phyloP scores from a whole-genome alignment of 345 rosid species.

The Murraya paniculata region DNA sequence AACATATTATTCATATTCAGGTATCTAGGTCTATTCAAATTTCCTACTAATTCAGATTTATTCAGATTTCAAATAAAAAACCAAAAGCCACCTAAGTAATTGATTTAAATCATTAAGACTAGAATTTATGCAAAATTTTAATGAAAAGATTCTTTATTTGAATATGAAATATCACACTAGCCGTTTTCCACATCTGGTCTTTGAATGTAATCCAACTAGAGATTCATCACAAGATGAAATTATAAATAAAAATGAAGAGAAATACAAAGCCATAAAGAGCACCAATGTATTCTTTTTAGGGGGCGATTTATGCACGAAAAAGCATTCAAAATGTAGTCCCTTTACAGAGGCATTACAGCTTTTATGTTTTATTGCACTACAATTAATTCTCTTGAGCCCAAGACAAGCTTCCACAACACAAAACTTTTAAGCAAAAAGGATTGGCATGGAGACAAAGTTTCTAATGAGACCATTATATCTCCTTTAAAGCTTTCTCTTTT shows the following conservation, averaged over 20 bases:
- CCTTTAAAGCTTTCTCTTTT: constrained; percentile 30
- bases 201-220: constrained; percentile 16
- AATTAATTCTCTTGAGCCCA: constrained; percentile 16
- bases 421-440: constrained; percentile 16
- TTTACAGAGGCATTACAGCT: constrained; percentile 35
- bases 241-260: constrained; percentile 7
- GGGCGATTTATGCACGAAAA: constrained; percentile 27
- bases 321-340: constrained; percentile 35
- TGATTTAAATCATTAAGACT: no score
- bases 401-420: constrained; percentile 38
- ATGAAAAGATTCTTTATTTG: no score
- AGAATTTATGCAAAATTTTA: no score
- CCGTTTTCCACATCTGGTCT: constrained; percentile 7
- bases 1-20: no score
- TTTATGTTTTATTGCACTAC: constrained; percentile 27
- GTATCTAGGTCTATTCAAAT: no score
- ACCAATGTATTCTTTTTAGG: constrained; percentile 50
- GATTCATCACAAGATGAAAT: constrained; percentile 15
- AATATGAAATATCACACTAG: not conserved
- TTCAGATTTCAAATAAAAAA: no score
- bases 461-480: constrained; percentile 26
- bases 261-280: constrained; percentile 20
- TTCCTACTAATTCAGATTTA: no score
- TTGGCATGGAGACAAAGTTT: constrained; percentile 56
- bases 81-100: no score